Evolutionary conservation across 257 asterid species (phyloP), one percentile per base, ranked within the genome.

Genomic region (Cordia subcordata): DNA sequence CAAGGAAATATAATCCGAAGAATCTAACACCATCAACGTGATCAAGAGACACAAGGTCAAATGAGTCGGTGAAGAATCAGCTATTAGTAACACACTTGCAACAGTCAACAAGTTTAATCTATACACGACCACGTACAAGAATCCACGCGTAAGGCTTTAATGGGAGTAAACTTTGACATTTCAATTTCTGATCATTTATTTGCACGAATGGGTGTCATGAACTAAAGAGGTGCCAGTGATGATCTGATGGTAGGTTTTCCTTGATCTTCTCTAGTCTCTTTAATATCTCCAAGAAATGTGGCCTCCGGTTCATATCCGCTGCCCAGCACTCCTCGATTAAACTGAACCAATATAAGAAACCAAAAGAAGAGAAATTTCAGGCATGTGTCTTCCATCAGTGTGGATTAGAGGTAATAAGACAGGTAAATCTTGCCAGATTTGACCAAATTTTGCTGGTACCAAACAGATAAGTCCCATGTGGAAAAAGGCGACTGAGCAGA

Each of bases 271-370:
- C 99, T 17, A 92, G 93, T 63, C 66, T 75, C 84, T 80, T 83
- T 75, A 93, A 65, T 40, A 93, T 89, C 50, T 93, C 92, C 82
- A 89, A 66, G 83, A 93, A 93, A 1, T 95, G 55, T 11, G 99
- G 99, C 67, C 99, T 84, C 59, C 66, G 64, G 57, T 77, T 83
- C 95, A 81, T 86, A 68, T 93, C 96, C 14, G 85, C 72, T 10
- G 94, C 87, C 97, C 99, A 89, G 81, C 98, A 85, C 47, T 67
- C 71, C 66, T 72, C 85, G 15, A 81, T 80, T 77, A 91, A 81
- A 78, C 98, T 90, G 47, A 17, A 16, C 46, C 32, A 55, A 35
- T 38, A 51, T 44, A 46, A 55, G 13, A 47, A 27, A 13, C 14
- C 46, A 59, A 11, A 33, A 22, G 56, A 56, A 55, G 39, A 44